Evolutionary conservation across 2,329 filamentous ascomycete species (phyloP).

Genomic region (Neonectria punicea): DNA sequence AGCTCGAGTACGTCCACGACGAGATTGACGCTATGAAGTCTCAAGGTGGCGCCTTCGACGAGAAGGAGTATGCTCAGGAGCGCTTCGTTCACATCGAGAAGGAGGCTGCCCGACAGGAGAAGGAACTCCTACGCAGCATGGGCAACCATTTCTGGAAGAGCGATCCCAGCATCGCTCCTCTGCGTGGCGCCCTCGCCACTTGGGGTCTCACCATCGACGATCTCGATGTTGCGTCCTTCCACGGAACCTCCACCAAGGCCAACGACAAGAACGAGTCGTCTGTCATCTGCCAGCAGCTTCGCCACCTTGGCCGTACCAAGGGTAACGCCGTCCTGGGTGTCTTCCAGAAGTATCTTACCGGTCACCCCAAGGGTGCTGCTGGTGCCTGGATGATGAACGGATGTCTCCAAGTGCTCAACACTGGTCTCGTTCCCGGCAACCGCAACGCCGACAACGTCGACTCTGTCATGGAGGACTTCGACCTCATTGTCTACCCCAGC

Average conservation of each 20-base stretch:
- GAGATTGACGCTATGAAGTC: conserved; percentile 92
- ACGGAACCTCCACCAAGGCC: conserved; percentile 97
- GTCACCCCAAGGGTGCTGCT: conserved; percentile 98
- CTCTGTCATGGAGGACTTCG: conserved; percentile 95
- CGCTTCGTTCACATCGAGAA: conserved; percentile 87
- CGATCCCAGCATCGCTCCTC: conserved; percentile 90
- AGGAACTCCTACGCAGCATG: conserved; percentile 89
- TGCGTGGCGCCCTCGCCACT: conserved; percentile 94
- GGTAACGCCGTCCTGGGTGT: conserved; percentile 96
- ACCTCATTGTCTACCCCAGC: conserved; percentile 97
- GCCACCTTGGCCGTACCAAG: conserved; percentile 93
- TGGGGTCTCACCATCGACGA: conserved; percentile 99
- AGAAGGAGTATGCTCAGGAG: conserved; percentile 86
- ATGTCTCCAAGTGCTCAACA: conserved; percentile 93
- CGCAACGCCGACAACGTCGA: conserved; percentile 98
- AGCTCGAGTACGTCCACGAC: conserved; percentile 91
- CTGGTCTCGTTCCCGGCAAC: conserved; percentile 93
- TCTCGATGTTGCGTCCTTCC: conserved; percentile 94
- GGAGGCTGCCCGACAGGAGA: conserved; percentile 88
- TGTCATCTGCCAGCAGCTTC: conserved; percentile 95
- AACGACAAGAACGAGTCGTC: conserved; percentile 99
- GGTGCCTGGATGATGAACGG: conserved; percentile 99
- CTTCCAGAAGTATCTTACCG: conserved; percentile 99
- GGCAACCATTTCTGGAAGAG: conserved; percentile 99
- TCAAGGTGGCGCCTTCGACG: conserved; percentile 78